Evolutionary conservation across 179 eudicot genomes (phyloP), one percentile per base, ranked within the genome.

Genomic region (Amaranthus tricolor): DNA sequence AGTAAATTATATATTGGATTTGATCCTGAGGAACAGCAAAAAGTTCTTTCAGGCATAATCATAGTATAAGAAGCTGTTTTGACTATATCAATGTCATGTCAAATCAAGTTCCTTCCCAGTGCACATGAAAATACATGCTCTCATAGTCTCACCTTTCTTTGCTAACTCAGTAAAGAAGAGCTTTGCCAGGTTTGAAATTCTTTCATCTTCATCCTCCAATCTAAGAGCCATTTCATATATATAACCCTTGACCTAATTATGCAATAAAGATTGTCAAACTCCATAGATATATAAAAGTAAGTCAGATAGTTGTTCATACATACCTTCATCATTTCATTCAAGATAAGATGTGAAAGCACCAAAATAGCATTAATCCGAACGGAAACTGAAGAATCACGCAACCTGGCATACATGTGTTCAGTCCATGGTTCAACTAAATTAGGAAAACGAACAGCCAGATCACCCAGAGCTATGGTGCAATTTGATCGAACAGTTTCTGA

Each of bases 241-340:
- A 76, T 89, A 84, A 31, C 97, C 99, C 84, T 95, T 95, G 60
- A 95, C 97, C 97, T 92, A 82, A 78, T 72, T 54, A 76, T 66
- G 63, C 70, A 69, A 69, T 72, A 19, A 43, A 43, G 54, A 45
- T 11, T 61, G 55, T 78, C 74, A 74, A 57, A 66, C 14, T 68
- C 73, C 44, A 13, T n/a, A 60, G 40, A 64, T 15, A 76, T 13
- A 66, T 11, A 7, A 44, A 15, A 65, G 72, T 47, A 78, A 53
- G 40, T 61, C 15, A 74, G 66, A 67, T n/a, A 71, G 70, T 19
- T 66, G 45, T 19, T 7, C 51, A 66, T 62, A 53, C 84, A 66
- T 79, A 95, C 99, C 99, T 95, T 95, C 99, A 95, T 95, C 99
- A 95, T 95, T 77, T 95, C 99, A 81, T 95, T 95, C 71, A 95